Percentiles rank a stretch among this genome's conserved stretches.
These are phyloP conservation scores for Candida tetrigidarum DNA, from an alignment of 1,139 yeast genomes.

Conservation along the genomic window DNA sequence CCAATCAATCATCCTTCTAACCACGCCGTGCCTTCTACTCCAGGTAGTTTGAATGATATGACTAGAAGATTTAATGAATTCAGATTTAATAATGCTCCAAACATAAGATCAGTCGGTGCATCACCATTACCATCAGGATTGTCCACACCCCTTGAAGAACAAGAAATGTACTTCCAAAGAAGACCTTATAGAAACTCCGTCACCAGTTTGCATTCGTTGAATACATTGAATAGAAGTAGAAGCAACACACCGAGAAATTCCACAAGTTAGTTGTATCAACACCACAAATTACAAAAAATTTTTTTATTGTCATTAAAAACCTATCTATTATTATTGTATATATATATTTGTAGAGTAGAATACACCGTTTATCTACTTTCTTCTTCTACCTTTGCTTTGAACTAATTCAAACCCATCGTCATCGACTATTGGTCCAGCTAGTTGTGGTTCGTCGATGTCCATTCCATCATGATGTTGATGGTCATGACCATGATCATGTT, in stretches of 20 bases:
- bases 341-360: too few species aligned
- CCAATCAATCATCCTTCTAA: background rate
- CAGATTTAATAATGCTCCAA: constrained; percentile 27
- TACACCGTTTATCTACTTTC: too few species aligned
- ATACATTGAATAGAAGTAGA: constrained; percentile 44
- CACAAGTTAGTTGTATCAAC: constrained; percentile 33
- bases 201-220: constrained; percentile 45
- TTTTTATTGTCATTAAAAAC: constrained; percentile 4
- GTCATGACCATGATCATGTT: constrained; percentile 8
- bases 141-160: constrained; percentile 36
- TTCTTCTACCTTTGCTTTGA: constrained; percentile 61
- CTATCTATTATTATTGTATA: too few species aligned
- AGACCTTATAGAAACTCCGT: constrained; percentile 34
- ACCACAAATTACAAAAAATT: constrained; percentile 5
- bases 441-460: constrained; percentile 36
- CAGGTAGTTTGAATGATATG: constrained; percentile 56
- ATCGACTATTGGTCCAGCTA: constrained; percentile 69
- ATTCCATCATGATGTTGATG: constrained; percentile 43
- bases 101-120: constrained; percentile 22
- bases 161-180: constrained; percentile 26
- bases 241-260: constrained; percentile 44
- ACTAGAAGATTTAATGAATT: constrained; percentile 53
- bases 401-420: constrained; percentile 95
- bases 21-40: constrained; percentile 32
- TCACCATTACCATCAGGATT: constrained; percentile 27